Percentiles rank a stretch among this genome's conserved stretches.
Evolutionary conservation across 2,329 filamentous ascomycete genomes (phyloP).

Genomic region (Amphichorda felina): DNA sequence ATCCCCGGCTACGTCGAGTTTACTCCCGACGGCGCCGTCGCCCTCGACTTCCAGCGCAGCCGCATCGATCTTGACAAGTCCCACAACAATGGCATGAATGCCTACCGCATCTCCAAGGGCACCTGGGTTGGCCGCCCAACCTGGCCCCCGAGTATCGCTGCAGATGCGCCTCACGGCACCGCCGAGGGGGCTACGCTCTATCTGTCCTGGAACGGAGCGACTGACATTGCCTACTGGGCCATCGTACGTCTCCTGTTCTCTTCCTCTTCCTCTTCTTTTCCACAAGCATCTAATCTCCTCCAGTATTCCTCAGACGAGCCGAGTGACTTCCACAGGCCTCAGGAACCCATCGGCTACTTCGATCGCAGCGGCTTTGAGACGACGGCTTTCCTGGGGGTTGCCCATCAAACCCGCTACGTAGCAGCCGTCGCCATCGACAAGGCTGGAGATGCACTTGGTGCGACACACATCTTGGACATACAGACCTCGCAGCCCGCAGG

Average conservation of each 20-base stretch:
- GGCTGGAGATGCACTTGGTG: conserved; percentile 12
- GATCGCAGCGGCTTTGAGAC: conserved; percentile 17
- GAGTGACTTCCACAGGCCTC: neutral
- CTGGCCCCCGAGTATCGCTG: conserved; percentile 15
- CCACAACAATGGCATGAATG: conserved; percentile 15
- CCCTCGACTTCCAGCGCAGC: conserved; percentile 14
- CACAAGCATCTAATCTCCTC: neutral
- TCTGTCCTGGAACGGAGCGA: conserved; percentile 19
- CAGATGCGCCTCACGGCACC: conserved; percentile 11
- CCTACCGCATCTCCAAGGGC: conserved; percentile 14
- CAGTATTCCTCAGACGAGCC: neutral
- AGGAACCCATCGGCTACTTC: conserved; percentile 5
- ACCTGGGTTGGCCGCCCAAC: conserved; percentile 14
- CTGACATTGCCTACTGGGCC: conserved; percentile 13
- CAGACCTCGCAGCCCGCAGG: neutral
- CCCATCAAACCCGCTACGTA: conserved; percentile 9
- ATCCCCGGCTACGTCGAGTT: conserved; percentile 15
- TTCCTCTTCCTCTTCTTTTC: neutral
- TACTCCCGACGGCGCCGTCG: conserved; percentile 10
- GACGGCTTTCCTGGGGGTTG: conserved; percentile 7
- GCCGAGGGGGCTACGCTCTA: conserved; percentile 13
- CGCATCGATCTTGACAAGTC: conserved; percentile 8
- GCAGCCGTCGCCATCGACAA: conserved; percentile 12
- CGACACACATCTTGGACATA: conserved; percentile 13
- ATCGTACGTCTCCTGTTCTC: neutral